Evolutionary conservation across 2,329 filamentous ascomycete species (phyloP).

Genomic region (Alternaria sp.): DNA sequence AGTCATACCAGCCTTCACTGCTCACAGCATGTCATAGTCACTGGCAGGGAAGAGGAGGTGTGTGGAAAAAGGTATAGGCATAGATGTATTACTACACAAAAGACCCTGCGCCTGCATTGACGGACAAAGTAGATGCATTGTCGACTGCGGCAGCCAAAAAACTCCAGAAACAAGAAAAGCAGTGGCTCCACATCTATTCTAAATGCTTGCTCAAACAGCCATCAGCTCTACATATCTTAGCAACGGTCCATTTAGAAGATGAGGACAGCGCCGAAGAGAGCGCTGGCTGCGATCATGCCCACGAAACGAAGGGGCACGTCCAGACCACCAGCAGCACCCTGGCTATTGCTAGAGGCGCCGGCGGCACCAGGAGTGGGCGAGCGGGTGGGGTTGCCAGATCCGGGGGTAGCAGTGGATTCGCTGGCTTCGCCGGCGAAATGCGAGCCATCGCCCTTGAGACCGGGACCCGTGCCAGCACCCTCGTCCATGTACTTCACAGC

Average conservation of each 20-base stretch:
- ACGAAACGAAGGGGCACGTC: constrained; percentile 44
- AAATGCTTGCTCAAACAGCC: constrained; percentile 7
- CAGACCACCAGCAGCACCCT: constrained; percentile 34
- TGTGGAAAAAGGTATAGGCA: not conserved
- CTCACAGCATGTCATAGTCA: not conserved
- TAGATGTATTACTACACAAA: constrained; percentile 23
- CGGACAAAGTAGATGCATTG: constrained; percentile 17
- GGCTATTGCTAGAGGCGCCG: constrained; percentile 10
- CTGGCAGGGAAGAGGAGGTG: not conserved
- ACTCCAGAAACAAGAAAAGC: constrained; percentile 15
- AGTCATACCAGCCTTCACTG: not conserved
- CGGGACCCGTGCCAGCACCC: constrained; percentile 65
- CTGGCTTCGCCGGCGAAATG: constrained; percentile 46
- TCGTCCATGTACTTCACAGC: constrained; percentile 65
- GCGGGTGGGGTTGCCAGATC: constrained; percentile 41
- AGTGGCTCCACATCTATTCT: constrained; percentile 14
- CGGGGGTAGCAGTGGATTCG: constrained; percentile 39
- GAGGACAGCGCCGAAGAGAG: constrained; percentile 44
- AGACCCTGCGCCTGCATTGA: constrained; percentile 21
- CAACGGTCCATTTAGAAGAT: constrained; percentile 37
- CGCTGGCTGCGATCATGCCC: constrained; percentile 42
- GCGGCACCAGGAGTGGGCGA: constrained; percentile 27
- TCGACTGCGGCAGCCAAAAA: constrained; percentile 11
- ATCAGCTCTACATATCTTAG: not conserved
- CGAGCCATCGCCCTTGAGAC: constrained; percentile 61